phyloP scores from a whole-genome alignment of 345 rosid species.

The Cardamine chenopodiifolia region DNA sequence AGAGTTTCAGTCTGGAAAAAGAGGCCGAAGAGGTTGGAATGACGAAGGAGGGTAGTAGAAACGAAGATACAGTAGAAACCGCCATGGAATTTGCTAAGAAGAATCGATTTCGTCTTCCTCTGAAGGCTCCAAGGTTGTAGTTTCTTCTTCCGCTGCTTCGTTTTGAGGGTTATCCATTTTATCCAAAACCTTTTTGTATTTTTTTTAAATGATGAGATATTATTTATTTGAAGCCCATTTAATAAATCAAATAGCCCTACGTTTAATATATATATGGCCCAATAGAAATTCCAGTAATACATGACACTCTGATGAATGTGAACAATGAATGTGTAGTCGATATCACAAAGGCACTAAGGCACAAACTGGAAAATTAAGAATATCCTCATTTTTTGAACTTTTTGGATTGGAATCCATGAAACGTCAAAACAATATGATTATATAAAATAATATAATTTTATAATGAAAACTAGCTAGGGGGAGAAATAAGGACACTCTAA shows the following conservation, averaged over 20 bases:
- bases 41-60: conserved; percentile 53
- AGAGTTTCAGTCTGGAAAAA: conserved; percentile 42
- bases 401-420: too few species aligned
- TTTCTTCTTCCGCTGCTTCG: conserved; percentile 24
- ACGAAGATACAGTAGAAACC: conserved; percentile 55
- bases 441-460: too few species aligned
- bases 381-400: not conserved
- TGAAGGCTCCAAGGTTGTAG: not conserved
- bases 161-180: conserved; percentile 33
- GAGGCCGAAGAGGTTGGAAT: conserved; percentile 47
- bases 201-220: not conserved
- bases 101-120: conserved; percentile 19
- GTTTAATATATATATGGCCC: not conserved
- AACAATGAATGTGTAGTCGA: not conserved
- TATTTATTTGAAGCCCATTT: conserved; percentile 27
- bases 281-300: not conserved
- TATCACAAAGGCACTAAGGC: not conserved
- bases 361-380: not conserved
- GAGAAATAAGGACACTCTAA: not conserved
- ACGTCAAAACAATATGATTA: too few species aligned
- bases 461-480: not conserved
- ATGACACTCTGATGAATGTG: not conserved
- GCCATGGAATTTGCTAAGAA: conserved; percentile 49
- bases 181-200: conserved; percentile 33
- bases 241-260: not conserved